Base-by-base conservation (phyloP, 2,329 filamentous ascomycete species). In the Colletotrichum liriopes region DNA sequence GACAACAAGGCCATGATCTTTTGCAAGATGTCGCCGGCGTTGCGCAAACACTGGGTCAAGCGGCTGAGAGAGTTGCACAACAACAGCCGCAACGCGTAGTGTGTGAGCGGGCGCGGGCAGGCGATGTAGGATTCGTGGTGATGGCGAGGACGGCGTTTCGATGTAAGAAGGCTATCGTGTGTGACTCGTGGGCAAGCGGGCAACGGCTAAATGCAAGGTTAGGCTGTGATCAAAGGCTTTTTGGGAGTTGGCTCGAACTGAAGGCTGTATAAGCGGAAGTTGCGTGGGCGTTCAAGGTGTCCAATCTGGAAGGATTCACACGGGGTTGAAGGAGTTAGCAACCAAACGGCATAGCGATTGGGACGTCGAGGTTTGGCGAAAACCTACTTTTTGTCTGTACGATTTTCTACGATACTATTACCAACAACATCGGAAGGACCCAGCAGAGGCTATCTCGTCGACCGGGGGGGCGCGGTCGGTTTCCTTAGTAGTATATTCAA, bases 1-100 rank as follows among this genome's bases (percentile, higher is more conserved):
- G 86, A 90, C 74, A 87, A 86, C 77, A 90, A 89, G 77, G 89
- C 89, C 39, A 87, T 90, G 84, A 85, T 90, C 52, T 91, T 90
- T 74, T 89, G 88, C 81, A 90, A 90, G 81, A 90, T 90, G 87
- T 86, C 88, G 0, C 79, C 83, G 2, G 77, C 79, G 14, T 79
- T 91, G 72, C 82, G 88, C 59, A 83, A 85, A 72, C 88, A 90
- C 75, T 91, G 89, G 89, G 86, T 91, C 2, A 86, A 84, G 76
- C 80, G 86, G 66, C 80, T 89, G 66, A 79, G 87, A 35, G 88
- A 89, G 74, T 79, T 84, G 60, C 83, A 85, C 67, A 82, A 82
- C 70, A 72, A 72, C 59, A 69, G 70, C 47, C 70, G 65, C 52
- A 72, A 72, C 20, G 81, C 41, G 77, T 79, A 67, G 20, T 26